phyloP scores from a whole-genome alignment of 129 eudicot genomes.

The Artemisia tridentata region DNA sequence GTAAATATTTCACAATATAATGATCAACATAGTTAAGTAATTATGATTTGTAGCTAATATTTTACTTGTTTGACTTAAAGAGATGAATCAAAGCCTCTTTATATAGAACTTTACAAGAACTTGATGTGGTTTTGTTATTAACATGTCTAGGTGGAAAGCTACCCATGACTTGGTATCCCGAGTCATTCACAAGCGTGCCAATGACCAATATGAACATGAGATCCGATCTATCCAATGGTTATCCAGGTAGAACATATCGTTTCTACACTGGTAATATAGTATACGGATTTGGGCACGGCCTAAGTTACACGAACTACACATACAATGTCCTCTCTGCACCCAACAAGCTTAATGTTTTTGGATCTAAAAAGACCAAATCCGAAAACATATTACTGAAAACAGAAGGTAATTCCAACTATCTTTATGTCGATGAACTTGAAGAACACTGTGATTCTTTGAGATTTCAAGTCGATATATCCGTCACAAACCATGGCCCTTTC shows the following conservation, averaged over 20 bases:
- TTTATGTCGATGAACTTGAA: slow-evolving; percentile 47
- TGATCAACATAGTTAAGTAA: too few species aligned
- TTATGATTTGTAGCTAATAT: background rate
- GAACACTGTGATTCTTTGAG: slow-evolving; percentile 60
- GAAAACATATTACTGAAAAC: slow-evolving; percentile 29
- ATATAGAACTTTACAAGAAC: background rate
- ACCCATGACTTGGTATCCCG: slow-evolving; percentile 90
- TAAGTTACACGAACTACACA: slow-evolving; percentile 66
- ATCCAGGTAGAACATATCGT: slow-evolving; percentile 91
- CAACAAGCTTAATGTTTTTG: slow-evolving; percentile 31
- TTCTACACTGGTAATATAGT: slow-evolving; percentile 68
- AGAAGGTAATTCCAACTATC: slow-evolving; percentile 34
- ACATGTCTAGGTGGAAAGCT: slow-evolving; percentile 66
- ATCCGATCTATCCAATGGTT: slow-evolving; percentile 54
- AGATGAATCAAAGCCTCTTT: background rate
- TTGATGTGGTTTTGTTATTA: background rate
- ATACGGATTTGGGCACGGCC: slow-evolving; percentile 73
- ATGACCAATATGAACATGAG: slow-evolving; percentile 97
- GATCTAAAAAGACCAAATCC: slow-evolving; percentile 23
- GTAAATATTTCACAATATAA: too few species aligned
- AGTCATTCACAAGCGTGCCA: slow-evolving; percentile 65
- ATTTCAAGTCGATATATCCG: slow-evolving; percentile 47
- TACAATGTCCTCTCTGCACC: slow-evolving; percentile 66
- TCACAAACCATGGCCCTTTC: slow-evolving; percentile 56
- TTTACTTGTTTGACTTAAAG: too few species aligned